Conservation (phyloP, 768 basidiomycete species). For the Lentinula sp. region DNA sequence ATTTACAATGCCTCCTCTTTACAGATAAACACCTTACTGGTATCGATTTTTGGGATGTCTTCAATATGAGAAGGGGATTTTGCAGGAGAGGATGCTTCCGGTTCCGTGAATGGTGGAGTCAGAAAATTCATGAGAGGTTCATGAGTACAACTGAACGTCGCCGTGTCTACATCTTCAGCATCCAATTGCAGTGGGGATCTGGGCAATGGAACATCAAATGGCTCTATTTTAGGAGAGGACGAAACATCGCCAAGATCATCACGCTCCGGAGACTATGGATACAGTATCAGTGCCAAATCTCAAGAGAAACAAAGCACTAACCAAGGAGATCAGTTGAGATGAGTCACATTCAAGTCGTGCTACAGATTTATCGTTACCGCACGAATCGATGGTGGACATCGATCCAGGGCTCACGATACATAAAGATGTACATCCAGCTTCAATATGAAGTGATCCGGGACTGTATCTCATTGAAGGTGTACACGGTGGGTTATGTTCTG, state of each 20-base stretch:
- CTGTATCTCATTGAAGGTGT: not conserved
- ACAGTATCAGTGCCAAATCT: not conserved
- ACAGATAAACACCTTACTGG: not conserved
- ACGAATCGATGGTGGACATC: not conserved
- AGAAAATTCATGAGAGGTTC: conserved; percentile 1
- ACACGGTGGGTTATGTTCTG: not conserved
- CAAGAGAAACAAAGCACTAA: not conserved
- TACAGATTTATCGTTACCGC: not conserved
- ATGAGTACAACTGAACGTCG: not conserved
- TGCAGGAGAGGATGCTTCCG: not conserved
- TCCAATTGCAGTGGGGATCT: not conserved
- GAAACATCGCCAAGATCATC: not conserved
- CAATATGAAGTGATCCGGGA: not conserved
- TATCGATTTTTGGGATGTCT: not conserved
- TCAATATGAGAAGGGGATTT: not conserved
- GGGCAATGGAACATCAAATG: not conserved
- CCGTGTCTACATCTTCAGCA: not conserved
- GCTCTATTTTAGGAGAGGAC: not conserved
- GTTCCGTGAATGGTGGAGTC: not conserved
- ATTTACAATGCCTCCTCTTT: no score
- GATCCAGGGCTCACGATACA: not conserved
- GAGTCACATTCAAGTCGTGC: not conserved
- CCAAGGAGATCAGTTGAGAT: not conserved
- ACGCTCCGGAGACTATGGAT: not conserved
- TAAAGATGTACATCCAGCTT: not conserved